phyloP scores from a whole-genome alignment of 2,329 filamentous ascomycete genomes.

The Cordyceps javanica region DNA sequence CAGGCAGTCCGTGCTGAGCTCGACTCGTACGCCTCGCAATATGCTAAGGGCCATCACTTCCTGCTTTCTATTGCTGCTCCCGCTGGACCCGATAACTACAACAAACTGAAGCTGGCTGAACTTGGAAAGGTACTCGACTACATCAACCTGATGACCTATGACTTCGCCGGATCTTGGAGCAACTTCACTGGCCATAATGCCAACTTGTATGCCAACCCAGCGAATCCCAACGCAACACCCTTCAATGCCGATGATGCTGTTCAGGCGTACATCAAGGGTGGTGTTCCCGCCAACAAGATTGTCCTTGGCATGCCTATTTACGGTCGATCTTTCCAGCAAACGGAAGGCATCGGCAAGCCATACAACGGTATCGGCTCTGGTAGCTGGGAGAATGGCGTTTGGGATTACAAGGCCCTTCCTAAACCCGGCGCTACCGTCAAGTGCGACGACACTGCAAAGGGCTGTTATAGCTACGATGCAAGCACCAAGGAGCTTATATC shows the following conservation, averaged over 20 bases:
- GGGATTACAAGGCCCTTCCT: conserved; percentile 77
- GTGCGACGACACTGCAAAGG: conserved; percentile 52
- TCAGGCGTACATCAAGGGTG: conserved; percentile 55
- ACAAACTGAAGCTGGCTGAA: conserved; percentile 38
- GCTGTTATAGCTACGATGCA: conserved; percentile 66
- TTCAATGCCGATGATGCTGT: conserved; percentile 64
- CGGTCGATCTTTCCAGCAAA: conserved; percentile 26
- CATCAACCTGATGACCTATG: conserved; percentile 70
- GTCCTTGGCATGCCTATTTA: conserved; percentile 69
- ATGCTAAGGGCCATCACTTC: conserved; percentile 44
- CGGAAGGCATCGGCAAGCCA: conserved; percentile 58
- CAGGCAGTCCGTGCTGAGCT: conserved; percentile 39
- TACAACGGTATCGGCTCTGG: conserved; percentile 61
- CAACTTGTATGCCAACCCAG: conserved; percentile 56
- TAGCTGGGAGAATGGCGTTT: conserved; percentile 67
- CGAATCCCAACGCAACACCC: conserved; percentile 54
- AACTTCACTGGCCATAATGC: conserved; percentile 59
- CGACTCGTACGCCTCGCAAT: conserved; percentile 39
- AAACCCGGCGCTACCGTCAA: conserved; percentile 50
- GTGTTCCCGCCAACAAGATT: conserved; percentile 60
- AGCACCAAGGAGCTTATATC: conserved; percentile 57
- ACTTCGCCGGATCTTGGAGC: conserved; percentile 70
- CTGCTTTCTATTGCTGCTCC: conserved; percentile 48
- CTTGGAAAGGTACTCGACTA: conserved; percentile 48
- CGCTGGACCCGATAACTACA: conserved; percentile 44